Evolutionary conservation across 2,329 filamentous ascomycete species (phyloP), one percentile per base, ranked within the genome.

Genomic region (Fusarium zealandicum): DNA sequence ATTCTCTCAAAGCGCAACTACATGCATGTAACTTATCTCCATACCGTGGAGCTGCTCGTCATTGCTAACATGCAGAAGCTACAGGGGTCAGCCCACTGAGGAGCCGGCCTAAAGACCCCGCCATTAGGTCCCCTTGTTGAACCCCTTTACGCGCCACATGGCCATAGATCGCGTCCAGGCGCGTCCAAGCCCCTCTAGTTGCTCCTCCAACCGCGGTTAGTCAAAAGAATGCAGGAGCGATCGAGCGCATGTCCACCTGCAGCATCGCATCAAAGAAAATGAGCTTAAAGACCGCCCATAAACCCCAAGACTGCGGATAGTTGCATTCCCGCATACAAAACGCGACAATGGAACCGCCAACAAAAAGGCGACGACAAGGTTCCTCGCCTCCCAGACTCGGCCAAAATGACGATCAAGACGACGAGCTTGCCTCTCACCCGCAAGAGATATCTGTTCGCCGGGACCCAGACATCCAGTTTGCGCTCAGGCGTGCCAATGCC

Each of bases 401-500:
- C 55, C 70, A 66, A 51, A 42, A 60, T 25, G 74, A 76, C 27
- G 75, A 78, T 33, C 75, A 80, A 47, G 72, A 76, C 46, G 78
- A 82, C 56, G 79, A 83, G 65, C 75, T 83, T 30, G 73, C 75
- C 41, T 75, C 76, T 63, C 75, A 75, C 20, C 76, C 80, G 6
- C 77, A 78, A 16, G 78, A 81, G 54, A 74, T 82, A 50, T 74
- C 76, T 38, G 70, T 75, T 18, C 60, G 61, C 3, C 55, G 59
- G 31, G 51, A 63, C 73, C 60, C 60, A 2, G 45, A 63, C 12
- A 58, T 63, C 56, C 80, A 85, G 49, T 75, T 92, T 13, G 79
- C 85, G 38, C 77, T 82, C 55, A 85, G 83, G 40, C 83, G 89
- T 60, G 82, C 84, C 42, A 80, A 82, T 48, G 90, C 92, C 51